Evolutionary conservation across 2,329 filamentous ascomycete species (phyloP), one percentile per base, ranked within the genome.

Genomic region (Rhinocladiella similis): DNA sequence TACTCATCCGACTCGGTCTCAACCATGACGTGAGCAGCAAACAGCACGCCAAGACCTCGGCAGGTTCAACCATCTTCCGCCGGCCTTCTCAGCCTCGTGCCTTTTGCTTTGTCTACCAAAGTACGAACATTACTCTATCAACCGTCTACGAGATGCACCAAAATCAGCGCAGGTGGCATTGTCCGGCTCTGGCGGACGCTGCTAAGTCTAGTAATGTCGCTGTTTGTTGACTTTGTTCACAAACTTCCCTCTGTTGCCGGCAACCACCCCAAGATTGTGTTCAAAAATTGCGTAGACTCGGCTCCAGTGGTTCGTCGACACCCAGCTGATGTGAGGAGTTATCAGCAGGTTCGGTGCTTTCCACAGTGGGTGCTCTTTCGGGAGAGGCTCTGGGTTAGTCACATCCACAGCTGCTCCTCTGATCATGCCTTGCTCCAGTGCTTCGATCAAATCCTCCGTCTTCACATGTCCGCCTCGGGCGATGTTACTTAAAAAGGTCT

Each of bases 401-500:
- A 63, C 62, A 41, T 64, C 62, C 7, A 64, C 20, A 13, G 62
- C 61, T 13, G 62, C 62, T 33, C 61, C 62, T 3, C 58, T 36
- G 22, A 64, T 49, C 45, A 39, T 18, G 10, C 56, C 59, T 25
- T 53, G 47, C 29, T 63, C 58, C 19, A 63, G 22, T 10, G 60
- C 56, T 3, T 35, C 38, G 18, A 60, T 53, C 25, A 63, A 36
- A 33, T 51, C 60, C 10, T 60, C 72, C 1, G 77, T 79, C 47
- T 77, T 65, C 19, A 82, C 68, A 13, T 82, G 72, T 0, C 74
- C 47, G 12, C 62, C 62, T 12, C 62, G 42, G 13, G 43, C 57
- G 72, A 0, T 79, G 33, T 64, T 65, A 22, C 46, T 50, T 12
- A 62, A 2, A 29, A 59, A 63, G 12, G 57, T 49, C 20, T 59